Percentiles rank a stretch among this genome's conserved stretches.
Evolutionary conservation across 768 basidiomycete species (phyloP).

Genomic region (Symmetrospora coprosmae): DNA sequence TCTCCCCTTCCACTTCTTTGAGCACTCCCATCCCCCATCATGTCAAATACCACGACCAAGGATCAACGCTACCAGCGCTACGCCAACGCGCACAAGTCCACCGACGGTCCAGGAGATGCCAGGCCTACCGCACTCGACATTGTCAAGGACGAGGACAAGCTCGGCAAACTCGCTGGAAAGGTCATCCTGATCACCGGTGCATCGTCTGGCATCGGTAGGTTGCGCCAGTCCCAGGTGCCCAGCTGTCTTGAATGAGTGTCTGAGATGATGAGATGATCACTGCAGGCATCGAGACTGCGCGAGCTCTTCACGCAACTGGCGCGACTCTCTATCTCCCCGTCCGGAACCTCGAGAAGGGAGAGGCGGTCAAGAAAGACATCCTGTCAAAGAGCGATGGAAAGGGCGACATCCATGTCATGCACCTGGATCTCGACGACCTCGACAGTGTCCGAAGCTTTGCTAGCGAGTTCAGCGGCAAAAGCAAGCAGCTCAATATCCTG

Average conservation of each 20-base stretch:
- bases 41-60: too few relatives aligned
- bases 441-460: conserved; percentile 8
- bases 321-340: conserved; percentile 13
- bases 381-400: not conserved
- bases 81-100: not conserved
- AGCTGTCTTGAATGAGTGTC: too few relatives aligned
- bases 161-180: conserved; percentile 1
- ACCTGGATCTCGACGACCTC: conserved; percentile 8
- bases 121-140: conserved; percentile 11
- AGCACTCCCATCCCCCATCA: too few relatives aligned
- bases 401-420: not conserved
- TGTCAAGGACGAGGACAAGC: conserved; percentile 1
- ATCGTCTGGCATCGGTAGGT: conserved; percentile 9
- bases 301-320: conserved; percentile 8
- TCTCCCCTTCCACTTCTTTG: too few relatives aligned
- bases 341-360: conserved; percentile 2
- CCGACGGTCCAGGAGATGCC: not conserved
- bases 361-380: conserved; percentile 3
- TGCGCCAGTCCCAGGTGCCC: not conserved
- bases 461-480: not conserved
- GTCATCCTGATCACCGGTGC: conserved; percentile 7
- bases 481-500: not conserved
- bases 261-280: too few relatives aligned
- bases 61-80: not conserved
- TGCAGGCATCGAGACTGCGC: conserved; percentile 15